Conservation (phyloP, 1,139 yeast genomes). For the Wickerhamomyces sp. region DNA sequence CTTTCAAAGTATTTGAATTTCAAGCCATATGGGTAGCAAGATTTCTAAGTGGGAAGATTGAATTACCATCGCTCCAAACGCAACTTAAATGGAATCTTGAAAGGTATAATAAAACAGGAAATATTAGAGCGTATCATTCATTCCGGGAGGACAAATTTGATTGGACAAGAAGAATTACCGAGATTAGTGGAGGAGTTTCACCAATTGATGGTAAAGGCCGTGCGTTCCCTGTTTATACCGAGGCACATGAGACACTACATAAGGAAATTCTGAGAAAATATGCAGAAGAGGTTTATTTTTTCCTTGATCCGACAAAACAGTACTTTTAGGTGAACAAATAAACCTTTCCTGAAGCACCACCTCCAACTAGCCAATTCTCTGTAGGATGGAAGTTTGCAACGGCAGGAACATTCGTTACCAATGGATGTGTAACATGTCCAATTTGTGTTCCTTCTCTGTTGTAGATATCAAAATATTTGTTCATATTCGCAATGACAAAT, state of each 20-base stretch:
- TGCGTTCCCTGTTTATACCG: slow-evolving; percentile 27
- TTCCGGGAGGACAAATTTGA: slow-evolving; percentile 20
- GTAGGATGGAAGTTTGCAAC: slow-evolving; percentile 79
- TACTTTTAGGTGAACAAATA: slow-evolving; percentile 39
- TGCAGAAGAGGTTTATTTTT: slow-evolving; percentile 6
- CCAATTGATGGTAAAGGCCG: slow-evolving; percentile 26
- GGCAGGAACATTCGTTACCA: slow-evolving; percentile 81
- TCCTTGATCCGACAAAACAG: slow-evolving; percentile 7
- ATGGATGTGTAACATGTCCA: slow-evolving; percentile 60
- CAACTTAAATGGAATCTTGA: slow-evolving; percentile 29
- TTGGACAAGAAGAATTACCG: slow-evolving; percentile 23
- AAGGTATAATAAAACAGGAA: slow-evolving; percentile 17
- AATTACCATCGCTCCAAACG: slow-evolving; percentile 22
- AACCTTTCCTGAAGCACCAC: slow-evolving; percentile 90
- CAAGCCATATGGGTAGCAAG: slow-evolving; percentile 30
- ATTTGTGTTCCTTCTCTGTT: slow-evolving; percentile 70
- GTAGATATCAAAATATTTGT: slow-evolving; percentile 76
- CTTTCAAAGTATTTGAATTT: slow-evolving; percentile 31
- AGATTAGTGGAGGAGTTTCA: slow-evolving; percentile 24
- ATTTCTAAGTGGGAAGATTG: slow-evolving; percentile 29
- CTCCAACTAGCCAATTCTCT: slow-evolving; percentile 88
- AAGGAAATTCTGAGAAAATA: background rate
- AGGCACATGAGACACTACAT: slow-evolving; percentile 22
- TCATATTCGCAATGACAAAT: slow-evolving; percentile 91
- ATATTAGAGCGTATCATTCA: slow-evolving; percentile 33